Evolutionary conservation across 495 filamentous ascomycete species (phyloP).

Genomic region (Apodospora peruviana): DNA sequence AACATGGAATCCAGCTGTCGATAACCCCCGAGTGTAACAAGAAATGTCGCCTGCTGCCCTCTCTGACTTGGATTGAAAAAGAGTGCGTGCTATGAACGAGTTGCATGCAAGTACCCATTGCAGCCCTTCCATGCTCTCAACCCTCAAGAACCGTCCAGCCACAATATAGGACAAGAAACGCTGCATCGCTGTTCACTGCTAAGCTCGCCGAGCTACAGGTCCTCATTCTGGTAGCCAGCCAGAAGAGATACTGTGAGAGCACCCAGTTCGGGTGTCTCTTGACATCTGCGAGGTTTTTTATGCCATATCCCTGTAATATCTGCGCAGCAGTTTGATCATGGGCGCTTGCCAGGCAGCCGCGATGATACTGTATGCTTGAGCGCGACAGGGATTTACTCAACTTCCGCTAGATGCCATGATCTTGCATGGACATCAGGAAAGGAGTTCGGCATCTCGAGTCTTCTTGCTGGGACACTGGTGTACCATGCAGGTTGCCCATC

Average conservation of each 20-base stretch:
- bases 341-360: slow-evolving; percentile 52
- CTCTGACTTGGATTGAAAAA: neutral
- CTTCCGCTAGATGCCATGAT: slow-evolving; percentile 31
- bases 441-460: slow-evolving; percentile 32
- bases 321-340: slow-evolving; percentile 16
- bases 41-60: too few species aligned
- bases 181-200: slow-evolving; percentile 25
- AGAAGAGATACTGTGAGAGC: slow-evolving; percentile 7
- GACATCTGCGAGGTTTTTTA: slow-evolving; percentile 15
- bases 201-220: slow-evolving; percentile 21
- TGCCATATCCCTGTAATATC: slow-evolving; percentile 15
- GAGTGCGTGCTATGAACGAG: neutral
- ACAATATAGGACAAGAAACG: slow-evolving; percentile 5
- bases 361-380: slow-evolving; percentile 29
- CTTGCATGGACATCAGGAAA: slow-evolving; percentile 27
- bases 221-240: slow-evolving; percentile 27
- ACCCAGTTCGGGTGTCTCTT: slow-evolving; percentile 13
- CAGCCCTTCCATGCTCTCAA: neutral
- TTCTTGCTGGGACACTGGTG: slow-evolving; percentile 16
- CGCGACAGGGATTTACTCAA: slow-evolving; percentile 43
- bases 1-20: too few species aligned
- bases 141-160: slow-evolving; percentile 5
- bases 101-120: neutral
- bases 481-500: slow-evolving; percentile 16
- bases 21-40: too few species aligned